Base-by-base conservation (phyloP, 2,329 filamentous ascomycete species). In the Chaetomium olivaceum region DNA sequence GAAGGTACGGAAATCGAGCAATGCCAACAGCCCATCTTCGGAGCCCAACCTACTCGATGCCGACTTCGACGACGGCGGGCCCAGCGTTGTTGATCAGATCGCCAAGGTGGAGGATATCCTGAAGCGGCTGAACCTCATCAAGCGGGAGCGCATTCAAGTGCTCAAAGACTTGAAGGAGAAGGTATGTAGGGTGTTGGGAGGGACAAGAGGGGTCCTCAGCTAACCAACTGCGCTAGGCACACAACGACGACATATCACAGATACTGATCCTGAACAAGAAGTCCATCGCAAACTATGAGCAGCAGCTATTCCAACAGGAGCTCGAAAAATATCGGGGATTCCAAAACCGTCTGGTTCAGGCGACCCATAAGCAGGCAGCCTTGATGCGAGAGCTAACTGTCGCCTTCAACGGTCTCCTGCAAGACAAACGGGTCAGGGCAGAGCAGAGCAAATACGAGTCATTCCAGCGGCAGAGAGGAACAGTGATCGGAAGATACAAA, bases 181-280 rank as follows among this genome's bases (percentile, higher is more conserved):
- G 89, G 95, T 96, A 77, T 73, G 83, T 29, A 29, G 4, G 9
- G 2, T 3, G 7, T 12, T 36, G 23, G 4, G 3, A 9, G 25
- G 12, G 11, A 6, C 7, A 23, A 33, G 12, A 2, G 9, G 16
- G 21, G 16, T 29, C 4, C 29, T 8, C 16, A 14, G 36, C 68
- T 71, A 51, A 78, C 65, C 68, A 57, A 12, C 61, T n/a, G 6
- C 39, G 16, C 16, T n/a, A 97, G 94, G 90, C 94, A 61, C 94
- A 96, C 78, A 92, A 91, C 70, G 96, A 99, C 74, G 96, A 99
- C 74, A 99, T 99, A 69, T 97, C 93, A 5, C 95, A 97, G 74
- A 93, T 98, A 14, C 83, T 99, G 67, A 99, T 99, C 63, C 81
- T 99, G 66, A 99, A 99, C 83, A 98, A 98, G 77, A 99, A 98